Base-by-base conservation (phyloP, 768 basidiomycete species). In the Amanita subjunquillea region DNA sequence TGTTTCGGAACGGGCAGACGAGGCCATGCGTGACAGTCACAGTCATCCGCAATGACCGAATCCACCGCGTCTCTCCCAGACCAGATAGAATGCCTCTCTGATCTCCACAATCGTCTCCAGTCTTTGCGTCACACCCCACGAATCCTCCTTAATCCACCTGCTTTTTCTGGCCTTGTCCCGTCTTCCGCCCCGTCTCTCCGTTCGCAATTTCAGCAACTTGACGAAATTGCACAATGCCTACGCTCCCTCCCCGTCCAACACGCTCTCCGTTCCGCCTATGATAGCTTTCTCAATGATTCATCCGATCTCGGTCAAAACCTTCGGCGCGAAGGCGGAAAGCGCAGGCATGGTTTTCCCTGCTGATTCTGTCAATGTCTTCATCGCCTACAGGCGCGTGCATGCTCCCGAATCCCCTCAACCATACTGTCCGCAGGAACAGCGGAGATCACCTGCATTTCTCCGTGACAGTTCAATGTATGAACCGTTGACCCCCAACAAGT, bases 391-490 rank as follows among this genome's bases (percentile, higher is more conserved):
- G 56, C 74, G 75, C 8, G 70, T 73, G 1, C 73, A 72, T 22
- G 76, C 80, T 8, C 80, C 81, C 6, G 77, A 75, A 22, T 83
- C 83, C 0, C 82, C 83, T 4, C 75, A 78, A 53, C 79, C 82
- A 0, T 82, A 78, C 56, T 64, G 75, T 27, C 68, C 72, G 1
- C 66, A 69, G 6, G 72, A 75, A 20, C 68, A 66, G n/a, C 69
- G 64, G 27, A 58, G 57, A 55, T 59, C 64, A 37, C 68, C 70
- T 2, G 61, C 76, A 15, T 80, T 82, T 47, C 76, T 76, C 30
- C 55, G 61, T 15, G 51, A 60, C 2, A 72, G 72, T 45, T 68
- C 66, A 1, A 69, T 67, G 4, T 58, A 62, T 17, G 57, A 63
- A 0, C 64, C 71, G 2, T 62, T 87, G 49, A 65, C 67, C 17